Percentiles rank a stretch among this genome's conserved stretches.
phyloP scores from a whole-genome alignment of 139 green algal genomes.

The Pleodorina starrii region DNA sequence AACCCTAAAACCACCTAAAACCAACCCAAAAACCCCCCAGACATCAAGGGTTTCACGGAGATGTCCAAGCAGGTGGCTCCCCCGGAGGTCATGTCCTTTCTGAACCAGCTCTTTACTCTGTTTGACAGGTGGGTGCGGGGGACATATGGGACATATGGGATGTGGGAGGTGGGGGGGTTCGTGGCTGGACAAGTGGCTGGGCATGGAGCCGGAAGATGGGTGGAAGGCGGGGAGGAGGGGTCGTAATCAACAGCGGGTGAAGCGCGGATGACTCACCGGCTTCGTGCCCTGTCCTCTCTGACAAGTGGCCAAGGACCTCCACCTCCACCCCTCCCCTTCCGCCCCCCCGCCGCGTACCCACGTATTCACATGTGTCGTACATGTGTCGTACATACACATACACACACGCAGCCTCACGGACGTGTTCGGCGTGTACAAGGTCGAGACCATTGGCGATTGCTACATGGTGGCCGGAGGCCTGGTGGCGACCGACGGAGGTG shows the following conservation, averaged over 20 bases:
- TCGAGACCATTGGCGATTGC: slow-evolving; percentile 24
- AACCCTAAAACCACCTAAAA: too few species aligned
- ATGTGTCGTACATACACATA: too few species aligned
- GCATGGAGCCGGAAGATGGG: not conserved
- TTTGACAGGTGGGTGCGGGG: slow-evolving; percentile 41
- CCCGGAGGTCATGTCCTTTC: slow-evolving; percentile 61
- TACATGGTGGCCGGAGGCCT: slow-evolving; percentile 17
- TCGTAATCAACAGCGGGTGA: too few species aligned
- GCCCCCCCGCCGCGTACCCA: not conserved
- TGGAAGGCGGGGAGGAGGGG: not conserved
- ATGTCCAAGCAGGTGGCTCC: slow-evolving; percentile 63
- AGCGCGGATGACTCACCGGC: too few species aligned
- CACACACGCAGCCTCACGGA: not conserved
- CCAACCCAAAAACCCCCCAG: too few species aligned
- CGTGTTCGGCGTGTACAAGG: slow-evolving; percentile 34
- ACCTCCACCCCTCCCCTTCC: not conserved
- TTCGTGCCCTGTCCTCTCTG: too few species aligned
- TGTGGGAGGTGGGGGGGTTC: not conserved
- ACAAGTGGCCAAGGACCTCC: not conserved
- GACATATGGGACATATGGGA: not conserved
- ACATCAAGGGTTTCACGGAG: slow-evolving; percentile 2
- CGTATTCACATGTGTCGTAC: too few species aligned
- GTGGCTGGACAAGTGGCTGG: not conserved
- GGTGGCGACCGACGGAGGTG: not conserved
- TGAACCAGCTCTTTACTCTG: slow-evolving; percentile 66